A percentile compares a stretch with the other conserved stretches of the same genome.
Evolutionary conservation across 1,139 yeast species (phyloP).

Genomic region (Lodderomyces margitis): DNA sequence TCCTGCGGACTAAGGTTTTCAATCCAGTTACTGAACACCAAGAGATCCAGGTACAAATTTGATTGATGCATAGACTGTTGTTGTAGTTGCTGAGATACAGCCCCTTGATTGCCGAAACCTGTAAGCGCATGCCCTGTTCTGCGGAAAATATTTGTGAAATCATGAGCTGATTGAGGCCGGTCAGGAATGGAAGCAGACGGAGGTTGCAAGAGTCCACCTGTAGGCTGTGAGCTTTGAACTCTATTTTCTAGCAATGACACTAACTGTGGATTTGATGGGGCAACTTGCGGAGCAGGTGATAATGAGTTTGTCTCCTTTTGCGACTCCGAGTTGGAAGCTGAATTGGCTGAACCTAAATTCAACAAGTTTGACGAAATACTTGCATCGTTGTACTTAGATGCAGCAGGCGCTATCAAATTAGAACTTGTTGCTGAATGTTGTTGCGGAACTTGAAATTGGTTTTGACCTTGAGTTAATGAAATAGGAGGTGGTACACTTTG

Average conservation of each 20-base stretch:
- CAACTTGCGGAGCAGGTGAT: conserved; percentile 20
- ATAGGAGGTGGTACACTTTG: conserved; percentile 4
- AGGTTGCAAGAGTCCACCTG: conserved; percentile 11
- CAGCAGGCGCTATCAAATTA: conserved; percentile 15
- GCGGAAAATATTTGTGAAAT: conserved; percentile 32
- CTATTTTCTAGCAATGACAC: conserved; percentile 13
- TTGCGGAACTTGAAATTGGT: background rate
- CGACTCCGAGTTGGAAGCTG: conserved; percentile 13
- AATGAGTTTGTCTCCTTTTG: conserved; percentile 22
- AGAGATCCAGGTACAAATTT: conserved; percentile 43
- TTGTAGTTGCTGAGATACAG: conserved; percentile 16
- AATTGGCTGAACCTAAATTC: conserved; percentile 11
- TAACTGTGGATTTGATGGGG: conserved; percentile 11
- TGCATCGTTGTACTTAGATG: conserved; percentile 12
- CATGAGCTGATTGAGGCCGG: conserved; percentile 47
- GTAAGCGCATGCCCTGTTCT: conserved; percentile 12
- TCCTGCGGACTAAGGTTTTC: conserved; percentile 55
- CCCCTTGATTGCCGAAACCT: conserved; percentile 8
- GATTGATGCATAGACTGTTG: conserved; percentile 15
- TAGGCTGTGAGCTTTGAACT: conserved; percentile 4
- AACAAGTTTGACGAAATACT: conserved; percentile 10
- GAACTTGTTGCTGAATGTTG: background rate
- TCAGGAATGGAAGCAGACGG: conserved; percentile 32
- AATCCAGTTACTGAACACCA: conserved; percentile 60
- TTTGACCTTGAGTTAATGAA: background rate